These are phyloP conservation scores for Fremontodendron californicum DNA, from an alignment of 345 rosid genomes.

Conservation along the genomic window DNA sequence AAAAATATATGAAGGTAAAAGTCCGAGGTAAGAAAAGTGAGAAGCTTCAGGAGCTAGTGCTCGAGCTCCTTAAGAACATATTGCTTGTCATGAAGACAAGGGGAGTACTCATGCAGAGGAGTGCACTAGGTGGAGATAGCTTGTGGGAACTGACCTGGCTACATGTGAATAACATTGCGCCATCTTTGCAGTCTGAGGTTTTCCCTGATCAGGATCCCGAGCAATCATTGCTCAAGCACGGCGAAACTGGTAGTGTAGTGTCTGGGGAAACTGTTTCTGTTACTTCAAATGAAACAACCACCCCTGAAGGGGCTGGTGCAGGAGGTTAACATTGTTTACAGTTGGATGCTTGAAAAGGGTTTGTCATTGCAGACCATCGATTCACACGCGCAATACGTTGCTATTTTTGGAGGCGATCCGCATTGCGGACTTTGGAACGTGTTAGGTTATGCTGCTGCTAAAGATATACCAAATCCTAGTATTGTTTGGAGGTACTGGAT, in stretches of 20 bases:
- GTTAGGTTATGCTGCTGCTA: neutral
- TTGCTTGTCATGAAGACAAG: conserved; percentile 76
- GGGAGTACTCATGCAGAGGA: conserved; percentile 80
- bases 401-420: conserved; percentile 8
- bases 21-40: conserved; percentile 84
- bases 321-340: conserved; percentile 21
- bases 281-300: conserved; percentile 39
- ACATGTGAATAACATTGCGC: conserved; percentile 80
- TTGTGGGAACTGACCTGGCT: conserved; percentile 98
- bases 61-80: conserved; percentile 82
- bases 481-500: neutral
- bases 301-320: conserved; percentile 33
- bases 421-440: neutral
- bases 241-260: conserved; percentile 20
- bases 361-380: conserved; percentile 14
- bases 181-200: conserved; percentile 75
- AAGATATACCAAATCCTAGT: conserved; percentile 5
- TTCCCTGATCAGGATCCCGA: conserved; percentile 68
- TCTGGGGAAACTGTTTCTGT: conserved; percentile 35
- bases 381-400: neutral
- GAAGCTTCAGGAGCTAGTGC: conserved; percentile 84
- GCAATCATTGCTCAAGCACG: conserved; percentile 26
- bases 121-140: conserved; percentile 91
- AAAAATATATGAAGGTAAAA: conserved; percentile 87
- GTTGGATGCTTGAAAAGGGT: conserved; percentile 4